These are phyloP conservation scores for Excoecaria cochinchinensis DNA, from an alignment of 345 rosid genomes.

Conservation along the genomic window DNA sequence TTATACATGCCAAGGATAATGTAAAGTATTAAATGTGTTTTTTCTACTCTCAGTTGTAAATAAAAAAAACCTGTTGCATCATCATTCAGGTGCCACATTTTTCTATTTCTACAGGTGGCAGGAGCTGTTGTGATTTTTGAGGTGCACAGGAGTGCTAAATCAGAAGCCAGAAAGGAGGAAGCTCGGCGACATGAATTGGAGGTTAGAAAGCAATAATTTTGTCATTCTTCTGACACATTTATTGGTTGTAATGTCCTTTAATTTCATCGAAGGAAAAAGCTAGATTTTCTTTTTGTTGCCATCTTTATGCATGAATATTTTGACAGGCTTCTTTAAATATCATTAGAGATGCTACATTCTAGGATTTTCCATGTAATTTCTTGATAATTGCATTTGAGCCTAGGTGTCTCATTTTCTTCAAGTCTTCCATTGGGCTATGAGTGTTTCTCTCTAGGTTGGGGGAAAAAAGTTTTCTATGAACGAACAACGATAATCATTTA, in stretches of 20 bases:
- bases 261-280: neutral
- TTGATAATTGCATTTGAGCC: neutral
- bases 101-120: slow-evolving; percentile 54
- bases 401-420: neutral
- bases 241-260: neutral
- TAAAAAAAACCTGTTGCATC: neutral
- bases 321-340: slow-evolving; percentile 5
- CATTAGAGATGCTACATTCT: neutral
- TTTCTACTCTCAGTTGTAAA: neutral
- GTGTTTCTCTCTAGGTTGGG: too few relatives aligned
- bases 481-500: neutral
- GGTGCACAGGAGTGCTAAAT: slow-evolving; percentile 85
- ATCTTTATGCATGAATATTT: neutral
- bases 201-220: slow-evolving; percentile 39
- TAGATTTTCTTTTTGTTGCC: neutral
- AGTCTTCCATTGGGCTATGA: neutral
- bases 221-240: neutral
- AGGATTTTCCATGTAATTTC: neutral
- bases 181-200: slow-evolving; percentile 65
- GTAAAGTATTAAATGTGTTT: neutral
- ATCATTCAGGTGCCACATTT: slow-evolving; percentile 13
- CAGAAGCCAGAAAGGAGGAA: slow-evolving; percentile 87
- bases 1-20: neutral
- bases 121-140: slow-evolving; percentile 78
- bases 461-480: too few relatives aligned